phyloP scores from a whole-genome alignment of 495 filamentous ascomycete species.

The Rostrohypoxylon terebratum region DNA sequence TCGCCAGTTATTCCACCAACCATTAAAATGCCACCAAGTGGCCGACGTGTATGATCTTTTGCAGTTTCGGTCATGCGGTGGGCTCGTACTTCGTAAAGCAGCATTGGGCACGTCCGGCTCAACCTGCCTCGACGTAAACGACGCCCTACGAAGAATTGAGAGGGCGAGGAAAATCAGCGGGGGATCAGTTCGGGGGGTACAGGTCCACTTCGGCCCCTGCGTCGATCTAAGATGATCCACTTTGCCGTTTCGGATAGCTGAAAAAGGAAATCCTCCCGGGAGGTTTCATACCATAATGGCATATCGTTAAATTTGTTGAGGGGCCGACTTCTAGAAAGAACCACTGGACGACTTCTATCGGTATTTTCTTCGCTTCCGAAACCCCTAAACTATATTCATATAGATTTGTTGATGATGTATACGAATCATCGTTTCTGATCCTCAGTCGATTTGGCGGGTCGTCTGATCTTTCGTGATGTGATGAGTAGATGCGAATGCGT shows the following conservation, averaged over 20 bases:
- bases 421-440: not conserved
- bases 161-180: slow-evolving; percentile 31
- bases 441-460: slow-evolving; percentile 6
- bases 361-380: slow-evolving; percentile 16
- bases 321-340: slow-evolving; percentile 20
- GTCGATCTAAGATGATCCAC: slow-evolving; percentile 35
- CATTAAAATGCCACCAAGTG: slow-evolving; percentile 10
- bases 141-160: not conserved
- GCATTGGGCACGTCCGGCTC: slow-evolving; percentile 26
- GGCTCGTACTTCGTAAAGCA: not conserved
- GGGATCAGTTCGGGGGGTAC: slow-evolving; percentile 37
- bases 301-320: not conserved
- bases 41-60: slow-evolving; percentile 8
- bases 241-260: slow-evolving; percentile 39
- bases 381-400: slow-evolving; percentile 2
- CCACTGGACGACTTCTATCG: not conserved
- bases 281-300: slow-evolving; percentile 3
- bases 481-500: not conserved
- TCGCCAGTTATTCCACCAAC: not conserved
- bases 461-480: slow-evolving; percentile 18
- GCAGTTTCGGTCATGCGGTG: slow-evolving; percentile 16
- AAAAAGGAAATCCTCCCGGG: slow-evolving; percentile 31
- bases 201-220: slow-evolving; percentile 29
- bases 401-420: not conserved
- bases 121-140: slow-evolving; percentile 8